phyloP scores from a whole-genome alignment of 768 basidiomycete species.

The Amanita muscaria region DNA sequence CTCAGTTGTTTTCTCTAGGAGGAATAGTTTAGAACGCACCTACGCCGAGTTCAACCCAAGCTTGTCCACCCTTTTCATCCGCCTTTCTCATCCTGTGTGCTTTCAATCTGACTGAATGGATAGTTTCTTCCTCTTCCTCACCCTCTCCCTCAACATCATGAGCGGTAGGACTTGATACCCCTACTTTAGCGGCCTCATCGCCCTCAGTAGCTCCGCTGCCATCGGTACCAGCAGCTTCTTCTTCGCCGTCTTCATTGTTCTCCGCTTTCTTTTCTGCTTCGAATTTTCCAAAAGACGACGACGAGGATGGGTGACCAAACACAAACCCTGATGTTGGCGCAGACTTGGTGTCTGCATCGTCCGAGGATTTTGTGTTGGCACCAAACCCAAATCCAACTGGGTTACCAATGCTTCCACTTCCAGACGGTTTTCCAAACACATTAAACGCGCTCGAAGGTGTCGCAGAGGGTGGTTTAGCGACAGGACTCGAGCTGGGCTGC shows the following conservation, averaged over 20 bases:
- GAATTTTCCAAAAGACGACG: slow-evolving; percentile 1
- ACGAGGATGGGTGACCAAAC: slow-evolving; percentile 9
- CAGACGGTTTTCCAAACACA: slow-evolving; percentile 21
- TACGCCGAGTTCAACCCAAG: slow-evolving; percentile 62
- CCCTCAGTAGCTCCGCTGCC: slow-evolving; percentile 20
- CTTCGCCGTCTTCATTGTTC: slow-evolving; percentile 15
- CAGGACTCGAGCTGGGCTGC: slow-evolving; percentile 9
- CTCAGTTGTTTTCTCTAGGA: neutral
- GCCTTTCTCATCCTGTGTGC: slow-evolving; percentile 51
- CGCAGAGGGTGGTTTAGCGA: slow-evolving; percentile 14
- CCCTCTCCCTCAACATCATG: slow-evolving; percentile 72
- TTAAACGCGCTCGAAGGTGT: slow-evolving; percentile 22
- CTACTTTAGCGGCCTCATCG: slow-evolving; percentile 34
- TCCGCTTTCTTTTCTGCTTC: slow-evolving; percentile 7
- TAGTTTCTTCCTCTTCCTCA: slow-evolving; percentile 72
- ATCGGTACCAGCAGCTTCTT: slow-evolving; percentile 17
- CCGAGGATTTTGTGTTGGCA: slow-evolving; percentile 17
- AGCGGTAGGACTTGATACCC: slow-evolving; percentile 16
- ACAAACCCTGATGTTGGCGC: slow-evolving; percentile 8
- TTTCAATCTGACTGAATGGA: slow-evolving; percentile 49
- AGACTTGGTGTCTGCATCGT: slow-evolving; percentile 16
- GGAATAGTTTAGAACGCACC: slow-evolving; percentile 34
- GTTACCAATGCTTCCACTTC: slow-evolving; percentile 46
- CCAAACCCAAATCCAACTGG: slow-evolving; percentile 58
- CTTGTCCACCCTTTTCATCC: slow-evolving; percentile 30